These are phyloP conservation scores for Nasturtium officinale DNA, from an alignment of 345 rosid genomes.

Conservation along the genomic window DNA sequence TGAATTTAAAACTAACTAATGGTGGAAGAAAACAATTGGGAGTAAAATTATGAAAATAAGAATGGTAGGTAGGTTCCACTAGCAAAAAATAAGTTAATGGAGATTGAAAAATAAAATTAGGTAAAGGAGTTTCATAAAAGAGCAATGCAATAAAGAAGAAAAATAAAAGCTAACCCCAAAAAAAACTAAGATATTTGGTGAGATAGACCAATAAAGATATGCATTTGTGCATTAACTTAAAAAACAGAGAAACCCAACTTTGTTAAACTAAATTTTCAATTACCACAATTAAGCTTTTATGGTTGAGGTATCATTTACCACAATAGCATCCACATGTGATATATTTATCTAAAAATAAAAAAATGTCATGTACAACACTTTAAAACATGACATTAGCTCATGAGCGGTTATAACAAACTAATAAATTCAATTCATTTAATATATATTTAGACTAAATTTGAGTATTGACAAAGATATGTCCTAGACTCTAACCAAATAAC, in stretches of 20 bases:
- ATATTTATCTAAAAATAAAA: not conserved
- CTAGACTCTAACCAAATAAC: not conserved
- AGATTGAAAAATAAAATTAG: slow-evolving; percentile 39
- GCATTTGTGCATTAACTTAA: slow-evolving; percentile 30
- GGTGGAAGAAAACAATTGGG: not conserved
- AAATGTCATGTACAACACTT: slow-evolving; percentile 1
- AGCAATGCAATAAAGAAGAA: slow-evolving; percentile 38
- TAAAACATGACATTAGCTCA: not conserved
- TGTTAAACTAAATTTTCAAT: slow-evolving; percentile 15
- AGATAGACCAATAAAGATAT: slow-evolving; percentile 15
- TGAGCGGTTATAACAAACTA: not conserved
- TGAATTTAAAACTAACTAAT: not conserved
- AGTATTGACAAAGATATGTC: not conserved
- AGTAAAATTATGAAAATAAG: slow-evolving; percentile 10
- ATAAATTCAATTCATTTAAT: not conserved
- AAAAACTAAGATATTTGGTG: slow-evolving; percentile 19
- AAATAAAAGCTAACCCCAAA: slow-evolving; percentile 35
- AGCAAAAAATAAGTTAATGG: slow-evolving; percentile 31
- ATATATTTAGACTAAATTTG: not conserved
- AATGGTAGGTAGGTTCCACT: slow-evolving; percentile 17
- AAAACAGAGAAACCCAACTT: not conserved
- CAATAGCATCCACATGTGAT: slow-evolving; percentile 13
- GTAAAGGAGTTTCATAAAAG: slow-evolving; percentile 48
- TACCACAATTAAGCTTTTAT: slow-evolving; percentile 2
- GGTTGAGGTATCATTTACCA: slow-evolving; percentile 20